Conservation (phyloP, 768 basidiomycete species). For the Hygrophoropsis aurantiaca region DNA sequence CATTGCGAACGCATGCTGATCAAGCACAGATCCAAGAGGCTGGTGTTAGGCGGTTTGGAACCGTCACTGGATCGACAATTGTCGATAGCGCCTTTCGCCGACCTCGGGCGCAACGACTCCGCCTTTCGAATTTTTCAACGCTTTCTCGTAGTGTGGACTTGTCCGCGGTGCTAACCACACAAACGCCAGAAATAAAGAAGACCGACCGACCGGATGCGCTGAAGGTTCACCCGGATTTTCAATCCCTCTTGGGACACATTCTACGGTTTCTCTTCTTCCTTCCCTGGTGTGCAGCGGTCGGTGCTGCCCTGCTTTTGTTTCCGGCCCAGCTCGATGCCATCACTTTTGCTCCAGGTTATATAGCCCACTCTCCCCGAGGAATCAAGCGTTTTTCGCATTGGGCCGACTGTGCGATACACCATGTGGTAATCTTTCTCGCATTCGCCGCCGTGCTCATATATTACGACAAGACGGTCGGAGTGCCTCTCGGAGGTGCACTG, state of each 20-base stretch:
- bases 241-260: background rate
- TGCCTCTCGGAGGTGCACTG: slow-evolving; percentile 16
- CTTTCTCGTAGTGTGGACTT: background rate
- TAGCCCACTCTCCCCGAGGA: slow-evolving; percentile 21
- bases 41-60: slow-evolving; percentile 21
- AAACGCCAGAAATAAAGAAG: background rate
- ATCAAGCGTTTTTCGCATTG: slow-evolving; percentile 38
- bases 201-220: background rate
- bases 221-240: background rate
- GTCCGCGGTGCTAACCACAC: background rate
- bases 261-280: slow-evolving; percentile 27
- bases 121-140: slow-evolving; percentile 13
- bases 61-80: slow-evolving; percentile 20
- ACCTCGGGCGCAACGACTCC: slow-evolving; percentile 8
- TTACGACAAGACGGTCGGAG: slow-evolving; percentile 15
- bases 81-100: slow-evolving; percentile 5
- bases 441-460: slow-evolving; percentile 14
- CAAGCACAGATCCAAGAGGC: background rate
- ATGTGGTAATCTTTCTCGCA: slow-evolving; percentile 34
- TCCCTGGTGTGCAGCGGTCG: slow-evolving; percentile 37
- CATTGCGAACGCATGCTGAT: background rate
- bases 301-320: slow-evolving; percentile 29
- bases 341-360: slow-evolving; percentile 30
- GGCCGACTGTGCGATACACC: slow-evolving; percentile 34
- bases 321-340: slow-evolving; percentile 25